Percentiles rank a stretch among this genome's conserved stretches.
phyloP scores from a whole-genome alignment of 352 stramenopile genomes.

The Phytophthora citrophthora region DNA sequence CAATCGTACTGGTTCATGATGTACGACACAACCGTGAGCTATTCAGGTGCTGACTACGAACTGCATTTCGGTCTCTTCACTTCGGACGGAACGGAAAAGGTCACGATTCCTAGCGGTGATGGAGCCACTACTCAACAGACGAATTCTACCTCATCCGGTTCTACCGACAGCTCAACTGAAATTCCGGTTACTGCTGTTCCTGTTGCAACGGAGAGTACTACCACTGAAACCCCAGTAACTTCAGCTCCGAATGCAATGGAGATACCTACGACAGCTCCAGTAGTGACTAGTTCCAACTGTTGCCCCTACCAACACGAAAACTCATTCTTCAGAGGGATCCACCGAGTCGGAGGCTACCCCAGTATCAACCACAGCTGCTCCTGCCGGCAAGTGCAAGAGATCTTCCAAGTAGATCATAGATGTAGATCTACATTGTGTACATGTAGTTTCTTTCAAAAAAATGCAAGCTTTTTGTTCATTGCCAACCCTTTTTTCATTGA shows the following conservation, averaged over 20 bases:
- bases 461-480: neutral
- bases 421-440: neutral
- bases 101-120: constrained; percentile 38
- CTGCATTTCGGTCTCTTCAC: constrained; percentile 63
- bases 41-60: constrained; percentile 56
- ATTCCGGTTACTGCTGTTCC: neutral
- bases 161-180: constrained; percentile 10
- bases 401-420: constrained; percentile 8
- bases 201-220: neutral
- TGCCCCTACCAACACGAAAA: neutral
- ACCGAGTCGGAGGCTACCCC: constrained; percentile 17
- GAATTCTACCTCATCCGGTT: constrained; percentile 18
- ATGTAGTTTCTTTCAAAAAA: constrained; percentile 3
- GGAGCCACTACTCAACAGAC: constrained; percentile 4
- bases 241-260: constrained; percentile 11
- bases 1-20: constrained; percentile 74
- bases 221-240: constrained; percentile 3
- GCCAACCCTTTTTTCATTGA: constrained; percentile 19
- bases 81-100: constrained; percentile 41
- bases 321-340: constrained; percentile 11
- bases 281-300: constrained; percentile 2
- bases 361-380: constrained; percentile 9
- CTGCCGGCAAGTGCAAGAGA: constrained; percentile 19
- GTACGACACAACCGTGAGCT: constrained; percentile 61
- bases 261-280: constrained; percentile 4